Conservation (phyloP, 768 basidiomycete genomes). For the Russula compacta region DNA sequence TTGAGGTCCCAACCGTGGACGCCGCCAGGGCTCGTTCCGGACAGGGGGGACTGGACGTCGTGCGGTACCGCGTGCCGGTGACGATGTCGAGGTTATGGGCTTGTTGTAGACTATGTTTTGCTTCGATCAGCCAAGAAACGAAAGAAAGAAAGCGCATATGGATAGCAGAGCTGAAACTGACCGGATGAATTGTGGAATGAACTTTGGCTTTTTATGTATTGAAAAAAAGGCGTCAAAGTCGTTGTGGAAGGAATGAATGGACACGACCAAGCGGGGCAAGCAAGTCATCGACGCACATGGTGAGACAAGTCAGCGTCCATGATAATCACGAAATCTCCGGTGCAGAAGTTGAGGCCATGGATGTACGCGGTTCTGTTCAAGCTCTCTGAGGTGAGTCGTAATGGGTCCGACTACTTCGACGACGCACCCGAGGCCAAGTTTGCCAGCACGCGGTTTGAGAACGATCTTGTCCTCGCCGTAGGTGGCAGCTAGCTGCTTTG, state of each 20-base stretch:
- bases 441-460: slow-evolving; percentile 79
- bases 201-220: slow-evolving; percentile 68
- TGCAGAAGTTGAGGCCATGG: slow-evolving; percentile 81
- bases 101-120: slow-evolving; percentile 54
- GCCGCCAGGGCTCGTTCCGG: slow-evolving; percentile 62
- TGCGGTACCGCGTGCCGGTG: slow-evolving; percentile 82
- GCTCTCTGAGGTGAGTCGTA: background rate
- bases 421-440: slow-evolving; percentile 78
- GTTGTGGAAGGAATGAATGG: background rate
- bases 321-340: slow-evolving; percentile 90
- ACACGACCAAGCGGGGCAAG: no score
- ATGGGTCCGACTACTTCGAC: background rate
- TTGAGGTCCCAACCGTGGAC: slow-evolving; percentile 92
- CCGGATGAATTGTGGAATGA: slow-evolving; percentile 89
- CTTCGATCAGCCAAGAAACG: background rate
- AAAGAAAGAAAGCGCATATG: background rate
- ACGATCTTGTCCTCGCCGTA: slow-evolving; percentile 87
- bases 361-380: slow-evolving; percentile 75
- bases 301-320: slow-evolving; percentile 98
- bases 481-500: slow-evolving; percentile 60
- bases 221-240: background rate
- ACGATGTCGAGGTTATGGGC: slow-evolving; percentile 88
- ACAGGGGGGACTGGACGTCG: slow-evolving; percentile 47
- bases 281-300: slow-evolving; percentile 47
- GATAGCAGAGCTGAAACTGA: slow-evolving; percentile 24